Percentiles rank a stretch among this genome's conserved stretches.
Evolutionary conservation across 345 rosid species (phyloP).

Genomic region (Gossypium rotundifolium): DNA sequence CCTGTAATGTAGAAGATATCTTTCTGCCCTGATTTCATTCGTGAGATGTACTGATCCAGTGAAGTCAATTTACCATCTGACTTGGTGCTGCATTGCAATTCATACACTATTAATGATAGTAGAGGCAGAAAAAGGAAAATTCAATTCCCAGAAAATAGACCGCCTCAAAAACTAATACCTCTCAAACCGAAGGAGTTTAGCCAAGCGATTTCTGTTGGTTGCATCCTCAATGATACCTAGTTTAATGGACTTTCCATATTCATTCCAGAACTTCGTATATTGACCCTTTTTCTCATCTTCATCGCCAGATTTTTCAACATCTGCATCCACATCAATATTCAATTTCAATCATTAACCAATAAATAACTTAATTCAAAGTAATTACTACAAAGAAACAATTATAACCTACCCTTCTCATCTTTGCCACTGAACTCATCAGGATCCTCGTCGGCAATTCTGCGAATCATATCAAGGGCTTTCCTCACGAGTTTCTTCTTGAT

Average conservation of each 20-base stretch:
- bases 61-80: slow-evolving; percentile 94
- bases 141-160: not conserved
- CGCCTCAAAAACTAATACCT: slow-evolving; percentile 37
- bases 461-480: slow-evolving; percentile 96
- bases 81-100: slow-evolving; percentile 47
- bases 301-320: slow-evolving; percentile 58
- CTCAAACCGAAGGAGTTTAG: slow-evolving; percentile 89
- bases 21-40: slow-evolving; percentile 83
- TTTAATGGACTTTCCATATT: slow-evolving; percentile 94
- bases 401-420: slow-evolving; percentile 62
- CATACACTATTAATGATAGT: not conserved
- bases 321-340: slow-evolving; percentile 24
- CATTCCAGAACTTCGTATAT: slow-evolving; percentile 90
- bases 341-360: not conserved
- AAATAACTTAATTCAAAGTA: not conserved
- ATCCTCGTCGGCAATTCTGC: slow-evolving; percentile 88
- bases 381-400: not conserved
- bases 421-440: slow-evolving; percentile 72
- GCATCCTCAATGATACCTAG: slow-evolving; percentile 97
- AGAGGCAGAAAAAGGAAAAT: not conserved
- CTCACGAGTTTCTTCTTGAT: slow-evolving; percentile 96
- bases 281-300: slow-evolving; percentile 83
- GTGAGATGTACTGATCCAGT: slow-evolving; percentile 88
- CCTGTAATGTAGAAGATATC: slow-evolving; percentile 98
- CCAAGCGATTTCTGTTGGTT: slow-evolving; percentile 85